These are phyloP conservation scores for Phytopythium kandeliae DNA, from an alignment of 352 stramenopile species.

Conservation along the genomic window DNA sequence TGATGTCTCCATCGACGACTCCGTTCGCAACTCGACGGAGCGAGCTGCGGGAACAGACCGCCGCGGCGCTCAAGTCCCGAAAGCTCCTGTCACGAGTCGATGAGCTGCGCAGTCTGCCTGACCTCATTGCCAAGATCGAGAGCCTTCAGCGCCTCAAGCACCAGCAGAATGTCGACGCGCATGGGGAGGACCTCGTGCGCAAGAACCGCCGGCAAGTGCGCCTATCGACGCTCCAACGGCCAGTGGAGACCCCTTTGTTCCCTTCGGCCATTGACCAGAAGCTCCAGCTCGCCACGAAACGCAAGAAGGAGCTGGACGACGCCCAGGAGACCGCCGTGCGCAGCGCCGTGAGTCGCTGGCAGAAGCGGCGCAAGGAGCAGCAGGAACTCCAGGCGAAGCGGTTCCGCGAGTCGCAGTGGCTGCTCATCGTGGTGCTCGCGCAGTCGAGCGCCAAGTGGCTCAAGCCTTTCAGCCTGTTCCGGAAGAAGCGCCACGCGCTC, in stretches of 20 bases:
- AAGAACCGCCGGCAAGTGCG: conserved; percentile 38
- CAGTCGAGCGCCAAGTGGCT: conserved; percentile 31
- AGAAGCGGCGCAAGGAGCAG: conserved; percentile 30
- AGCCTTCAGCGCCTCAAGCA: conserved; percentile 24
- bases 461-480: conserved; percentile 35
- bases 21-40: conserved; percentile 38
- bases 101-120: conserved; percentile 45
- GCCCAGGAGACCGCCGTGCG: conserved; percentile 30
- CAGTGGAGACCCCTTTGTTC: conserved; percentile 45
- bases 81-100: conserved; percentile 50
- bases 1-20: conserved; percentile 4
- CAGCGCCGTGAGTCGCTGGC: conserved; percentile 43
- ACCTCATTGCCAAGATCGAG: conserved; percentile 46
- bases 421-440: conserved; percentile 37
- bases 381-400: conserved; percentile 23
- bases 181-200: conserved; percentile 44
- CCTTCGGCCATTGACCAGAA: conserved; percentile 50
- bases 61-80: conserved; percentile 38
- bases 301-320: conserved; percentile 50
- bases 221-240: conserved; percentile 35
- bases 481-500: conserved; percentile 26
- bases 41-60: conserved; percentile 40
- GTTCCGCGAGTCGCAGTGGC: conserved; percentile 54
- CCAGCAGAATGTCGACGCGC: conserved; percentile 27
- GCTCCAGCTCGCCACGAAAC: conserved; percentile 29